phyloP scores from a whole-genome alignment of 2,329 filamentous ascomycete genomes.

The Colletotrichum brevisporum region DNA sequence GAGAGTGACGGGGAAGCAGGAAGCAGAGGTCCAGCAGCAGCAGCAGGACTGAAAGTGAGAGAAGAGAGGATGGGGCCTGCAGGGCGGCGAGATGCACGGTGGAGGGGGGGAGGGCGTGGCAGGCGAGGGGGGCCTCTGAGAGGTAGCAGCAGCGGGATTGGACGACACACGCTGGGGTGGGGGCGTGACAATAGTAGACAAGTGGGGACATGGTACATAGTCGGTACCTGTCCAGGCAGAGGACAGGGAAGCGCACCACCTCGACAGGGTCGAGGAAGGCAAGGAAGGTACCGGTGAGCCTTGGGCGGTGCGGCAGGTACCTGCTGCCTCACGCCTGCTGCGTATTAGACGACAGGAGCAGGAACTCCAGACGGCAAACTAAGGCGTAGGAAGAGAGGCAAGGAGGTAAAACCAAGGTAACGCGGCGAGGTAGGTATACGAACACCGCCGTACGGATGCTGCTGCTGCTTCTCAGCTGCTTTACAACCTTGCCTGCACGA shows the following conservation, averaged over 20 bases:
- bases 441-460: too few relatives aligned
- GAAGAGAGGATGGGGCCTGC: constrained; percentile 41
- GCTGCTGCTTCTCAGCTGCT: too few relatives aligned
- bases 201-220: background rate
- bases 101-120: constrained; percentile 23
- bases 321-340: background rate
- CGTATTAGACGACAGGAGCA: background rate
- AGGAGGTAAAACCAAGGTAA: background rate
- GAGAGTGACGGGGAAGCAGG: constrained; percentile 20
- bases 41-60: constrained; percentile 32
- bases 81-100: constrained; percentile 39
- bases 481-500: too few relatives aligned
- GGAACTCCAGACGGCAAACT: background rate
- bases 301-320: constrained; percentile 14
- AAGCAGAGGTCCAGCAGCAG: constrained; percentile 6
- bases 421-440: too few relatives aligned
- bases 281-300: constrained; percentile 21
- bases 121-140: constrained; percentile 10
- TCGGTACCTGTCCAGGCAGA: constrained; percentile 12
- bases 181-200: constrained; percentile 27
- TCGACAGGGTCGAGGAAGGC: background rate
- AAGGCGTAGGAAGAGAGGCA: background rate
- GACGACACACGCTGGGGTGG: background rate
- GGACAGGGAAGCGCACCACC: constrained; percentile 19
- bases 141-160: constrained; percentile 16